Percentiles rank a stretch among this genome's conserved stretches.
Conservation (phyloP, 768 basidiomycete species). For the Hortiboletus flavorubellus region DNA sequence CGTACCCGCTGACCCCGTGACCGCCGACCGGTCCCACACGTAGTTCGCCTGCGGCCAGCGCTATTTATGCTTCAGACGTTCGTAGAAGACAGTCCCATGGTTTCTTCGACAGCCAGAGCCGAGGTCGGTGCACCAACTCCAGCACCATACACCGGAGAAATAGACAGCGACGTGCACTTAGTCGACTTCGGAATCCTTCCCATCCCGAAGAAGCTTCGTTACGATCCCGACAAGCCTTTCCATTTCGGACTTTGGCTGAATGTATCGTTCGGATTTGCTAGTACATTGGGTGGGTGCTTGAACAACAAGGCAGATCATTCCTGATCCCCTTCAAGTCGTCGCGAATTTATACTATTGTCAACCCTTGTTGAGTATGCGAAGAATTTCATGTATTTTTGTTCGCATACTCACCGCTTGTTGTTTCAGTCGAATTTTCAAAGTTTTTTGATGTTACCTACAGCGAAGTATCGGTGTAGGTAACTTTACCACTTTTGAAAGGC, state of each 20-base stretch:
- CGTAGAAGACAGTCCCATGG: slow-evolving; percentile 8
- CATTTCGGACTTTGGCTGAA: slow-evolving; percentile 54
- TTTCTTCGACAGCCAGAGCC: slow-evolving; percentile 6
- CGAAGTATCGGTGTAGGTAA: slow-evolving; percentile 32
- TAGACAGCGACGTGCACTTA: not conserved
- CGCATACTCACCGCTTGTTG: not conserved
- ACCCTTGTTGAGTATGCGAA: slow-evolving; percentile 63
- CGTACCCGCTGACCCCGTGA: too few species aligned
- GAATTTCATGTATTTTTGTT: not conserved
- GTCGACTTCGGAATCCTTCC: slow-evolving; percentile 63
- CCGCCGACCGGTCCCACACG: not conserved
- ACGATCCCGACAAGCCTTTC: slow-evolving; percentile 47
- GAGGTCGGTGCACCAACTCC: not conserved
- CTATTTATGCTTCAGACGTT: slow-evolving; percentile 13
- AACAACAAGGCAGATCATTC: too few species aligned
- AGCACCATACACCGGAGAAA: not conserved
- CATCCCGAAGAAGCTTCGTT: slow-evolving; percentile 54
- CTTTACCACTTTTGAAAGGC: not conserved
- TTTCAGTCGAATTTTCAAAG: slow-evolving; percentile 34
- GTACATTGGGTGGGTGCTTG: slow-evolving; percentile 38
- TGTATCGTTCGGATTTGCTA: slow-evolving; percentile 59
- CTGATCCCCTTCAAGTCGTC: slow-evolving; percentile 39
- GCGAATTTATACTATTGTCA: slow-evolving; percentile 83
- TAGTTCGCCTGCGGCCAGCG: not conserved
- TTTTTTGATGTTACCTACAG: slow-evolving; percentile 39